Conservation (phyloP, 306 rosid species). For the Erythrophleum fordii region DNA sequence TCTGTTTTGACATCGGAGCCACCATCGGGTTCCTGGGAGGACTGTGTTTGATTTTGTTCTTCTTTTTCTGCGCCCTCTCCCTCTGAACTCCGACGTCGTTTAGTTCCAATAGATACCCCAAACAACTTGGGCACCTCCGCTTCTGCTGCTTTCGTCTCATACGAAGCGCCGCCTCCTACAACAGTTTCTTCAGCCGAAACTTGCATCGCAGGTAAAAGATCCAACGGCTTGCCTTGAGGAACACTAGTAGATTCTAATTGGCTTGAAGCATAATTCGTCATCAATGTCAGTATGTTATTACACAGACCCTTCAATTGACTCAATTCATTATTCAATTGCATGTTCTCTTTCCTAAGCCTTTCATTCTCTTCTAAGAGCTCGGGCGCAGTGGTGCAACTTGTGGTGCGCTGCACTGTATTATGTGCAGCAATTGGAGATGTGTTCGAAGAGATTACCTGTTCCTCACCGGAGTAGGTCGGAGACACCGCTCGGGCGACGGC, state of each 20-base stretch:
- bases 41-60: constrained; percentile 45
- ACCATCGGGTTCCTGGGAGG: constrained; percentile 45
- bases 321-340: constrained; percentile 77
- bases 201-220: constrained; percentile 47
- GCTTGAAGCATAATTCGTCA: constrained; percentile 76
- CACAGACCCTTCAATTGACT: constrained; percentile 77
- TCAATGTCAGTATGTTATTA: constrained; percentile 67
- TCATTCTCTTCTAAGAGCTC: constrained; percentile 87
- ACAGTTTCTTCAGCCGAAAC: constrained; percentile 24
- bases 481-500: constrained; percentile 46
- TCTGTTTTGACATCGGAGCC: constrained; percentile 56
- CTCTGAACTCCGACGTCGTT: constrained; percentile 62
- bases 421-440: constrained; percentile 63
- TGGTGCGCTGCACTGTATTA: constrained; percentile 44
- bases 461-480: constrained; percentile 86
- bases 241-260: constrained; percentile 51
- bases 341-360: constrained; percentile 79
- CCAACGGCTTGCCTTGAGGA: constrained; percentile 51
- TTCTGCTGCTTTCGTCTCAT: constrained; percentile 9
- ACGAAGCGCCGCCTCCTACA: not conserved
- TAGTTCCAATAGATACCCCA: constrained; percentile 83
- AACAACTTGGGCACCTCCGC: constrained; percentile 64
- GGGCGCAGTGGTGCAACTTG: constrained; percentile 71
- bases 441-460: constrained; percentile 86
- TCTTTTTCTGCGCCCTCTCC: constrained; percentile 49